Base-by-base conservation (phyloP, 805 yeast species). In the Wickerhamiella australiensis region DNA sequence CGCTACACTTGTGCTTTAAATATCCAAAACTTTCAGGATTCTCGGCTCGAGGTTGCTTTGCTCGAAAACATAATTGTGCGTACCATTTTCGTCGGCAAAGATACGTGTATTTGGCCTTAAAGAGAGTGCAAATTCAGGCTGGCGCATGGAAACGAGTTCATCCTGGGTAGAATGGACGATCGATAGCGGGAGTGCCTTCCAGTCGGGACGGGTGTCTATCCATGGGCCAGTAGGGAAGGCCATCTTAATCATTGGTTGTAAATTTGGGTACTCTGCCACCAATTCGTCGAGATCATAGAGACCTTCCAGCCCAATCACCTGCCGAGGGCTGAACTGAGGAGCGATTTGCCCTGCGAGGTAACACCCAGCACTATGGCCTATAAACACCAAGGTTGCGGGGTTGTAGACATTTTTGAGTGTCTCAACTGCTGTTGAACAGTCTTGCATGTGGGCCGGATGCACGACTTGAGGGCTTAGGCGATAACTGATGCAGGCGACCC, bases 281-380 rank as follows among this genome's bases (percentile, higher is more conserved):
- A 46, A 22, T n/a, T 46, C 43, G 3, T 17, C 41, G 15, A 46
- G 18, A 18, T 46, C 49, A 17, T 46, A 46, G 49, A 46, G 25
- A 2, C 49, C 49, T n/a, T 46, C 49, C 5, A 46, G 49, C 11
- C 49, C 42, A 17, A 46, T 27, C 2, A 46, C 37, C 15, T 15
- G 42, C 26, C 25, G n/a, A 8, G 41, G 18, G 2, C 12, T 3
- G 38, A 46, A 26, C 9, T 15, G 3, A 6, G 49, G 43, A 5
- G 49, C 36, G 17, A 46, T 8, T 27, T 46, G 49, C 4, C 49
- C 49, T 4, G 49, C 49, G 3, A 46, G 35, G 22, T 36, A 46
- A 18, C 37, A 23, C 18, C 49, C 49, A 5, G 49, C 49, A 15
- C 49, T 46, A n/a, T 46, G 49, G 20, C 49, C 49, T 3, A 37